Evolutionary conservation across 768 basidiomycete genomes (phyloP).

Genomic region (Coprinopsis cinerea): DNA sequence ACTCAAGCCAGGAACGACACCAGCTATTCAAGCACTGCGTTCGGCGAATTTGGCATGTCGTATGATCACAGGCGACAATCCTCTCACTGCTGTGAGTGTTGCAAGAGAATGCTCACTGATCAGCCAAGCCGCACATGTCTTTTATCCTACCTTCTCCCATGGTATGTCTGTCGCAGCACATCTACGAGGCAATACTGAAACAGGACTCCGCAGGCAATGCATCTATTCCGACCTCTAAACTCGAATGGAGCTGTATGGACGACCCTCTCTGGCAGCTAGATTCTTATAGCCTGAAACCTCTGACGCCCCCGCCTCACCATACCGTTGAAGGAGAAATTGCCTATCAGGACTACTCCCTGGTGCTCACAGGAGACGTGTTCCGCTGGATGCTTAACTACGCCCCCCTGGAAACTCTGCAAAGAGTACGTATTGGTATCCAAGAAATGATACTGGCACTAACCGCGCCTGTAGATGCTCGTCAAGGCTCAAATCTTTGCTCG

Average conservation of each 20-base stretch:
- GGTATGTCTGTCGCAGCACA: slow-evolving; percentile 36
- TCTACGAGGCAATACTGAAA: slow-evolving; percentile 6
- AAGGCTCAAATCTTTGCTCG: slow-evolving; percentile 95
- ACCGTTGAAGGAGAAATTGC: slow-evolving; percentile 62
- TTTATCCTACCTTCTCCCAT: slow-evolving; percentile 70
- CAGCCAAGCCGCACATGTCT: slow-evolving; percentile 84
- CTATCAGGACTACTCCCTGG: slow-evolving; percentile 85
- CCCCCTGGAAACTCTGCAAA: slow-evolving; percentile 87
- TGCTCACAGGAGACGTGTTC: slow-evolving; percentile 92
- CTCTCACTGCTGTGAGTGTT: slow-evolving; percentile 93
- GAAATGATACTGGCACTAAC: not conserved
- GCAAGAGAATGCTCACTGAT: slow-evolving; percentile 90
- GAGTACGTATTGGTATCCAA: slow-evolving; percentile 60
- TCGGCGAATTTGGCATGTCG: slow-evolving; percentile 88
- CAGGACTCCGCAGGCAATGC: slow-evolving; percentile 51
- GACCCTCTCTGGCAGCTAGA: slow-evolving; percentile 83
- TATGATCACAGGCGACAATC: slow-evolving; percentile 99
- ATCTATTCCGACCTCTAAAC: slow-evolving; percentile 45
- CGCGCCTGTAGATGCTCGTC: slow-evolving; percentile 78
- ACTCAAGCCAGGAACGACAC: slow-evolving; percentile 85
- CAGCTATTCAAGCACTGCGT: slow-evolving; percentile 84
- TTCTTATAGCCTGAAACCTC: slow-evolving; percentile 79
- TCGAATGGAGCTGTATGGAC: slow-evolving; percentile 93
- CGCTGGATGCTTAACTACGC: slow-evolving; percentile 97
- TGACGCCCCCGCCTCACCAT: slow-evolving; percentile 63